phyloP scores from a whole-genome alignment of 179 eudicot genomes.

The Spergularia azorica region DNA sequence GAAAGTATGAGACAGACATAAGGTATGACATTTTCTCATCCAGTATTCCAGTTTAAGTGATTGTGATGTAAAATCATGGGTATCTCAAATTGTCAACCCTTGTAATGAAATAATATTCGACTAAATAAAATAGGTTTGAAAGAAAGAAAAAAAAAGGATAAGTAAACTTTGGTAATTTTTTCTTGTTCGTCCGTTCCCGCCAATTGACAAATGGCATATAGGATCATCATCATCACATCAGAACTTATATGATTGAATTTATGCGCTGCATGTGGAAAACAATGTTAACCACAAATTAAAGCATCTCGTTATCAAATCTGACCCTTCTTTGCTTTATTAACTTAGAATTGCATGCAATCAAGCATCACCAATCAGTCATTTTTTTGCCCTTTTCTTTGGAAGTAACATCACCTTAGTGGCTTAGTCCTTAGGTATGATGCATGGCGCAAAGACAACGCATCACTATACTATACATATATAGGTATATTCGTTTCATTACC shows the following conservation, averaged over 20 bases:
- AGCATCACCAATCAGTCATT: too few species aligned
- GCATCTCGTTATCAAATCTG: not conserved
- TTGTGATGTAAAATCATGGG: too few species aligned
- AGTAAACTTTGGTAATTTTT: not conserved
- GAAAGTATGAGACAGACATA: not conserved
- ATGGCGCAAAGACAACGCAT: not conserved
- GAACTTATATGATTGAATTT: not conserved
- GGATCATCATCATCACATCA: too few species aligned
- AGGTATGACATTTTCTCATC: not conserved
- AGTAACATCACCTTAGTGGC: not conserved
- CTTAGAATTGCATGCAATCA: not conserved
- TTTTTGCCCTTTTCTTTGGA: too few species aligned
- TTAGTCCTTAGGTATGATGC: not conserved
- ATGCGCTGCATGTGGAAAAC: not conserved
- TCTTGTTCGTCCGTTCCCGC: not conserved
- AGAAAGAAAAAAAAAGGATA: too few species aligned
- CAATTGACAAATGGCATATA: not conserved
- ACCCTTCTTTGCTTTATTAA: not conserved
- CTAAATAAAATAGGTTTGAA: too few species aligned
- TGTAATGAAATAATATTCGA: not conserved
- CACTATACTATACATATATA: not conserved
- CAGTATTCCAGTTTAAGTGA: too few species aligned
- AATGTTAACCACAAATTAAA: not conserved
- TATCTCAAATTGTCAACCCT: not conserved
- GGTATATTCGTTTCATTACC: not conserved